phyloP scores from a whole-genome alignment of 1,139 yeast genomes.

The Yamadazyma taylorii region DNA sequence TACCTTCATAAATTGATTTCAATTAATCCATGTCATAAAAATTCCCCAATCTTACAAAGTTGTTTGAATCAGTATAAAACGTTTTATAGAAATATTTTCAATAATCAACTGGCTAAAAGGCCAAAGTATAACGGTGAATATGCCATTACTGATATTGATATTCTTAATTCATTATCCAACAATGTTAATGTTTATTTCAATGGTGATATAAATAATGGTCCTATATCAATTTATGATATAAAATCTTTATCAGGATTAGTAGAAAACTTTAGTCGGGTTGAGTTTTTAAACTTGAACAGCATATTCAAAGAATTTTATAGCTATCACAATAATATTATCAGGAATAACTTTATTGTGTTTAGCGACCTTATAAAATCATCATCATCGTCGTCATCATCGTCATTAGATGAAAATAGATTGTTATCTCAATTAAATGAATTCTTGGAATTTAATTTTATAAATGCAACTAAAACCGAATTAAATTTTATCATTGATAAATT shows the following conservation, averaged over 20 bases:
- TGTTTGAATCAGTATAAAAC: slow-evolving; percentile 14
- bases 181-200: background rate
- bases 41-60: background rate
- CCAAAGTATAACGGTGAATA: background rate
- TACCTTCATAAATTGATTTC: slow-evolving; percentile 6
- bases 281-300: slow-evolving; percentile 10
- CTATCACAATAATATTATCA: slow-evolving; percentile 7
- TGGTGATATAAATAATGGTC: background rate
- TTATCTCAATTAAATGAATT: too few relatives aligned
- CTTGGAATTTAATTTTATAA: too few relatives aligned
- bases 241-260: slow-evolving; percentile 21
- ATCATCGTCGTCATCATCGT: too few relatives aligned
- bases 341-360: background rate
- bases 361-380: background rate
- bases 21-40: slow-evolving; percentile 2
- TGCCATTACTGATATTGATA: slow-evolving; percentile 12
- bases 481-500: background rate
- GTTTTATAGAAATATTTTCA: slow-evolving; percentile 13
- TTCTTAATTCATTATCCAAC: slow-evolving; percentile 12
- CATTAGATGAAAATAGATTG: too few relatives aligned
- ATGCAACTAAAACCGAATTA: background rate
- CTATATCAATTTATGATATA: slow-evolving; percentile 20
- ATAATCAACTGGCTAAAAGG: slow-evolving; percentile 11
- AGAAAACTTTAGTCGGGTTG: slow-evolving; percentile 17
- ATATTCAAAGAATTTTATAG: slow-evolving; percentile 4